A percentile compares a stretch with the other conserved stretches of the same genome.
Conservation (phyloP, 148 eudicot species). For the Amaranthus palmeri region DNA sequence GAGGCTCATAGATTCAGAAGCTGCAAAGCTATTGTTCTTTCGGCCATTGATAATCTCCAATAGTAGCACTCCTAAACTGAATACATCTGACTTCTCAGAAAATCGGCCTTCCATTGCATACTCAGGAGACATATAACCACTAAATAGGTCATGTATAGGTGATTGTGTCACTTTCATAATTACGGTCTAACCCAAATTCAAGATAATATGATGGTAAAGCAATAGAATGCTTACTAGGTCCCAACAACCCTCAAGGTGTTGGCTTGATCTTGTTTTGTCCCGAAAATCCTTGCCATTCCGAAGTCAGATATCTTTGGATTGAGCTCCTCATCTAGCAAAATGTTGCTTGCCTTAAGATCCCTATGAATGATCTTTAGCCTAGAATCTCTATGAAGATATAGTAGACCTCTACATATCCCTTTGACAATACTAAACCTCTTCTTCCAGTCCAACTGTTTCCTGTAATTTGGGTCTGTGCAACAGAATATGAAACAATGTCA, state of each 20-base stretch:
- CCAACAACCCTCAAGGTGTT: conserved; percentile 32
- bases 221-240: conserved; percentile 24
- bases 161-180: background rate
- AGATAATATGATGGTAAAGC: background rate
- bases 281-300: conserved; percentile 36
- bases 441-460: conserved; percentile 20
- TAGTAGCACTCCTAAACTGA: conserved; percentile 41
- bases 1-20: conserved; percentile 22
- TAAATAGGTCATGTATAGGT: background rate
- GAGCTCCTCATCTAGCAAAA: conserved; percentile 27
- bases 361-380: conserved; percentile 34
- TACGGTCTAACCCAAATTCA: no score
- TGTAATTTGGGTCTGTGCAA: conserved; percentile 10
- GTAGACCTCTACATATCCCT: conserved; percentile 34
- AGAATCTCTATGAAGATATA: conserved; percentile 38
- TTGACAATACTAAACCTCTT: conserved; percentile 25
- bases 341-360: conserved; percentile 30
- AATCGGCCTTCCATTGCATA: conserved; percentile 44
- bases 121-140: conserved; percentile 54
- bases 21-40: conserved; percentile 21
- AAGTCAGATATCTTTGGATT: conserved; percentile 36
- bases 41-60: conserved; percentile 45
- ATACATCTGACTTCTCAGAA: conserved; percentile 54
- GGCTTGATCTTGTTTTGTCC: conserved; percentile 20
- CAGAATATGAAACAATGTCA: background rate